These are phyloP conservation scores for Davidsoniella virescens DNA, from an alignment of 2,329 filamentous ascomycete genomes.

Conservation along the genomic window DNA sequence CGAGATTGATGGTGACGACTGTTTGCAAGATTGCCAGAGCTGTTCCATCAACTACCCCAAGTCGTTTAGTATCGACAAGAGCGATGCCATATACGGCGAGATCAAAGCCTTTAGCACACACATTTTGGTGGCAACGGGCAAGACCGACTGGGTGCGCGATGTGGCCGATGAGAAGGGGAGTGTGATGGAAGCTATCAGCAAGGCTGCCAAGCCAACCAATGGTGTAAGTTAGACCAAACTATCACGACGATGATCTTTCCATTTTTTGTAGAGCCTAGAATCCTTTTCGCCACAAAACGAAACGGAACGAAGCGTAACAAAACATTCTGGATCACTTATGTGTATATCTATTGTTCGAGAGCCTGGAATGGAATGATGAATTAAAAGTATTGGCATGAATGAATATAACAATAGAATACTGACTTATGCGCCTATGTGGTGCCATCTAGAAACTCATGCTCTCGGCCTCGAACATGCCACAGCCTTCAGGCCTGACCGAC, in stretches of 20 bases:
- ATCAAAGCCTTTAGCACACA: conserved; percentile 83
- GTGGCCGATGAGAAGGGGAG: conserved; percentile 76
- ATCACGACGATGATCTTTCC: neutral
- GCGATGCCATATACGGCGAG: conserved; percentile 67
- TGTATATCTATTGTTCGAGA: no score
- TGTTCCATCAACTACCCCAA: conserved; percentile 67
- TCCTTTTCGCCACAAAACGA: neutral
- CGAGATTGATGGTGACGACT: conserved; percentile 73
- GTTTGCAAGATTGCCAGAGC: conserved; percentile 67
- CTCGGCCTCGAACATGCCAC: conserved; percentile 79
- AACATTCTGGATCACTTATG: no score
- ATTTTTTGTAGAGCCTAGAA: neutral
- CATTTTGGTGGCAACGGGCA: conserved; percentile 82
- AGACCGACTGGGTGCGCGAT: conserved; percentile 85
- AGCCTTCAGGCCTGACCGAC: conserved; percentile 47
- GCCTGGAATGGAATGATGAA: no score
- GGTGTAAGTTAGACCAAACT: conserved; percentile 36
- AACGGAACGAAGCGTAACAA: no score
- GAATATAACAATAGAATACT: neutral
- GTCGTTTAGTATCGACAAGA: conserved; percentile 55
- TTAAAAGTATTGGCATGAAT: no score
- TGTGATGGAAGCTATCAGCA: conserved; percentile 60
- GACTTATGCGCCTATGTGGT: neutral
- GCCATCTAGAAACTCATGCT: conserved; percentile 59
- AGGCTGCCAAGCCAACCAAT: conserved; percentile 42